Evolutionary conservation across 176 grass and related monocot genomes (phyloP).

Genomic region (Echinochloa phyllopogon): DNA sequence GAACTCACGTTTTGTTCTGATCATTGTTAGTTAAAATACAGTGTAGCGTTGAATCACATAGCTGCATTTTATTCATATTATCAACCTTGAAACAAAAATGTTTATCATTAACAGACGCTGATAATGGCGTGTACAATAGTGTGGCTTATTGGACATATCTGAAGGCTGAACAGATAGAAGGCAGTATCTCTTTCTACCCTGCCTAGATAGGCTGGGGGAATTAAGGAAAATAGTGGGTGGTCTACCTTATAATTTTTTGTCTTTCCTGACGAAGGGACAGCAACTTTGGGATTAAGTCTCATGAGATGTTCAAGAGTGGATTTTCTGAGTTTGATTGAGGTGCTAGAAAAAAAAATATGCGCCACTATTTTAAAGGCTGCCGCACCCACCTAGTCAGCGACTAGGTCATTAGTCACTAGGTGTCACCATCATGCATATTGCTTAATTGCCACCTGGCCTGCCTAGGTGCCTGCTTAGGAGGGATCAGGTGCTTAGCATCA

Average conservation of each 20-base stretch:
- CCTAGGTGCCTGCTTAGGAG: slow-evolving; percentile 5
- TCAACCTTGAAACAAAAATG: neutral
- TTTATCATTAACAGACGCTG: neutral
- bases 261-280: neutral
- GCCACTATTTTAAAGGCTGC: neutral
- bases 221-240: slow-evolving; percentile 9
- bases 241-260: slow-evolving; percentile 5
- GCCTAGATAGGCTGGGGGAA: neutral
- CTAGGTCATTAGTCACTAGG: neutral
- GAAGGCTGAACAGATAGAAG: slow-evolving; percentile 6
- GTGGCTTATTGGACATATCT: slow-evolving; percentile 8
- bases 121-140: slow-evolving; percentile 4
- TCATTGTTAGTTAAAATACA: slow-evolving; percentile 16
- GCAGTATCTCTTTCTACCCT: slow-evolving; percentile 20
- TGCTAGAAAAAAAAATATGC: neutral
- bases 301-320: neutral
- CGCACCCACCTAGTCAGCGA: neutral
- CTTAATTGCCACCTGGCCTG: neutral
- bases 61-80: slow-evolving; percentile 12
- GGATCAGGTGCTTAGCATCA: neutral
- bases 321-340: neutral
- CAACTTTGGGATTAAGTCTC: slow-evolving; percentile 12
- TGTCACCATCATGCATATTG: neutral
- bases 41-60: slow-evolving; percentile 10
- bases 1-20: neutral